Evolutionary conservation across 2,329 filamentous ascomycete species (phyloP), one percentile per base, ranked within the genome.

Genomic region (Neofusicoccum sp.): DNA sequence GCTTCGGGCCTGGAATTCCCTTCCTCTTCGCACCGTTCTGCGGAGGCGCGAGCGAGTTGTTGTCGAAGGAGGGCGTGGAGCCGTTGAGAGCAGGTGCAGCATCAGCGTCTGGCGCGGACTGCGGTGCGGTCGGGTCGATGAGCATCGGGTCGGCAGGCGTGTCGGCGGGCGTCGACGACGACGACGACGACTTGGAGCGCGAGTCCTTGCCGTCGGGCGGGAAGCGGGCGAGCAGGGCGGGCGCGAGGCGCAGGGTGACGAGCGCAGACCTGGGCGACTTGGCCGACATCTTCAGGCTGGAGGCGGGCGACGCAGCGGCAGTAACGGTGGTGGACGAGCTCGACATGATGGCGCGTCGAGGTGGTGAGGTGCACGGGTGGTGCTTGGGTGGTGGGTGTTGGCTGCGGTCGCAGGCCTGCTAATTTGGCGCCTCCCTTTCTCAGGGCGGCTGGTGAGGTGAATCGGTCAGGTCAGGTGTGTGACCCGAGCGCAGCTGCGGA

Each of bases 1-100:
- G 81, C 68, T 89, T 89, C 24, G 85, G 84, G 65, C 88, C 84
- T 74, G 91, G 89, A 34, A 84, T 80, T 34, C 88, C 87, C 76
- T 93, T 93, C 79, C 90, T 91, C 80, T 90, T 92, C 11, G 81
- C 78, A 6, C 81, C 86, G 59, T 71, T 73, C 69, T 66, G 60
- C 14, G 78, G 78, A 11, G 80, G 76, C 51, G 79, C 78, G 40
- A 80, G 70, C 41, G 77, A 71, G 67, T 72, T 73, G 61, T 31
- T 31, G 51, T 58, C 61, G 41, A 61, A 14, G 26, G 58, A 38
- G 6, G 58, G 40, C 24, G 58, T 61, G 30, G 66, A 64, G 62
- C 65, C 69, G 62, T 72, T 71, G 63, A 69, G 61, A 58, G 67
- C 64, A 51, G 73, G 73, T 26, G 76, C 76, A 16, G 74, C 70